Percentiles rank a stretch among this genome's conserved stretches.
Evolutionary conservation across 495 filamentous ascomycete genomes (phyloP).

Genomic region (Daldinia concentrica): DNA sequence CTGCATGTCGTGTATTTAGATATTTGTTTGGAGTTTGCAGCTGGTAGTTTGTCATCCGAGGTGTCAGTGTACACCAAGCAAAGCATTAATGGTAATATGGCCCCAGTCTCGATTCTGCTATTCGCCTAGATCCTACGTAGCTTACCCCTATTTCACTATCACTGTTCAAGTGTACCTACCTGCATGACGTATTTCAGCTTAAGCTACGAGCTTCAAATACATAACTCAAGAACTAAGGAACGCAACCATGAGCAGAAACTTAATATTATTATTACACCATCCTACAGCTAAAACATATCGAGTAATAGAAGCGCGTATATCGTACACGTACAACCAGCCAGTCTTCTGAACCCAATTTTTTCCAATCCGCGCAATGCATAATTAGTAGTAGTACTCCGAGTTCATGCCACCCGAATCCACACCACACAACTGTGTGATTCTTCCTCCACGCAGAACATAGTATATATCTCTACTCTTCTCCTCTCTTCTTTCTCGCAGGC

Average conservation of each 20-base stretch:
- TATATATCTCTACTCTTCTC: neutral
- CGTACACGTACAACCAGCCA: constrained; percentile 12
- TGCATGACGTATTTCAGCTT: neutral
- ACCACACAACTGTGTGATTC: too few species aligned
- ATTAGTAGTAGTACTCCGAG: neutral
- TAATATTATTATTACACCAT: constrained; percentile 24
- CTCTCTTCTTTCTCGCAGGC: neutral
- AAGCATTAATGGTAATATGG: neutral
- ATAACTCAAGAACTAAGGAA: neutral
- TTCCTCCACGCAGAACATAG: neutral
- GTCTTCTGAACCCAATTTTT: neutral
- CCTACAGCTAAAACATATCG: constrained; percentile 16
- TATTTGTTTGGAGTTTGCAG: neutral
- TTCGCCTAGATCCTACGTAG: neutral
- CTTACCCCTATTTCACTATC: neutral
- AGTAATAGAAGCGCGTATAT: constrained; percentile 21
- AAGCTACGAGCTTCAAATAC: neutral
- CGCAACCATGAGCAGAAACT: neutral
- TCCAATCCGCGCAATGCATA: constrained; percentile 5
- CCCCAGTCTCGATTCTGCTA: neutral
- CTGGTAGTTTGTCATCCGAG: neutral
- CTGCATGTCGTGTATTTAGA: neutral
- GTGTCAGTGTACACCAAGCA: neutral
- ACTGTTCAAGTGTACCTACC: neutral
- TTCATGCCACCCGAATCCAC: neutral